These are phyloP conservation scores for Colletotrichum chrysophilum DNA, from an alignment of 2,329 filamentous ascomycete genomes.

Conservation along the genomic window DNA sequence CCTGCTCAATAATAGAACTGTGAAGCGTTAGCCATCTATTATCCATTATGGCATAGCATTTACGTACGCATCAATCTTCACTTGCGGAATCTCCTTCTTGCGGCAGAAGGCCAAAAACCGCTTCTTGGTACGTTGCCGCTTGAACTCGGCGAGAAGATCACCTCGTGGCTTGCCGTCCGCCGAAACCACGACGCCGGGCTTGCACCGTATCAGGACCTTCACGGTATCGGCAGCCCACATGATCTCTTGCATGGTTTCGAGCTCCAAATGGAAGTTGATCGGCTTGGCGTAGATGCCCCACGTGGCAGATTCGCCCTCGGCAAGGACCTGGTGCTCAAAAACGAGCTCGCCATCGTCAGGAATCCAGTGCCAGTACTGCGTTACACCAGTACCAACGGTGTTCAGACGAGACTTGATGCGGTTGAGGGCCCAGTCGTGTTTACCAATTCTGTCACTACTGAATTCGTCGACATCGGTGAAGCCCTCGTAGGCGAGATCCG, in stretches of 20 bases:
- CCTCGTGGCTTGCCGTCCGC: slow-evolving; percentile 43
- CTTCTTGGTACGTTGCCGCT: slow-evolving; percentile 56
- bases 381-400: slow-evolving; percentile 51
- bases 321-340: slow-evolving; percentile 61
- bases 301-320: slow-evolving; percentile 42
- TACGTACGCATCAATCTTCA: slow-evolving; percentile 46
- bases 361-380: slow-evolving; percentile 63
- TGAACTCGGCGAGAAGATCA: slow-evolving; percentile 56
- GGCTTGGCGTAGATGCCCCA: slow-evolving; percentile 58
- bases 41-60: too few species aligned
- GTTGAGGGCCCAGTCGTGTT: slow-evolving; percentile 56
- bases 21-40: background rate
- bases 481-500: slow-evolving; percentile 50
- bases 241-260: slow-evolving; percentile 52
- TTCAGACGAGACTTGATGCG: slow-evolving; percentile 55
- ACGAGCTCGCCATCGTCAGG: slow-evolving; percentile 36
- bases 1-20: slow-evolving; percentile 43
- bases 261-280: slow-evolving; percentile 54
- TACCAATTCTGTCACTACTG: slow-evolving; percentile 47
- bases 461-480: slow-evolving; percentile 59
- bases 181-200: slow-evolving; percentile 30
- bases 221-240: slow-evolving; percentile 46
- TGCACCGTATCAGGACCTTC: slow-evolving; percentile 45
- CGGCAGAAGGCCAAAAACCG: slow-evolving; percentile 55
- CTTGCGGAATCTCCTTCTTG: slow-evolving; percentile 46